Conservation (phyloP, 352 stramenopile species). For the Phytophthora brassicae region DNA sequence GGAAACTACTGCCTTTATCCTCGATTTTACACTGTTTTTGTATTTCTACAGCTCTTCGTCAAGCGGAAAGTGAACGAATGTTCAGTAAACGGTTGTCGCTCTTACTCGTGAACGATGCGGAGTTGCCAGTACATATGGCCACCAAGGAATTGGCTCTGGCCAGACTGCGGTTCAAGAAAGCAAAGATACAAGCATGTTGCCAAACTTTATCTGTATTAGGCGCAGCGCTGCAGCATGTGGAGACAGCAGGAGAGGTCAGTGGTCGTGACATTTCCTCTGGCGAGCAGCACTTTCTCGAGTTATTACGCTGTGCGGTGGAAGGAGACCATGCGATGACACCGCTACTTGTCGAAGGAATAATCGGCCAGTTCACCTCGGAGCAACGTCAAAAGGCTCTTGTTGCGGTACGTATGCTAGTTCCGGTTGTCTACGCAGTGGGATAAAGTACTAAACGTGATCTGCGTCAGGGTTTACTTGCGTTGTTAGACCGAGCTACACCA, state of each 20-base stretch:
- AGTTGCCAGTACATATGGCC: slow-evolving; percentile 53
- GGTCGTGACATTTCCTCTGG: slow-evolving; percentile 48
- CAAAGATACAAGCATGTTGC: slow-evolving; percentile 58
- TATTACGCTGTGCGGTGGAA: slow-evolving; percentile 72
- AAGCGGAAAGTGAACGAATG: slow-evolving; percentile 67
- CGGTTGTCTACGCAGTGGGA: too few relatives aligned
- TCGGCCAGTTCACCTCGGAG: slow-evolving; percentile 28
- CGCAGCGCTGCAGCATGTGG: slow-evolving; percentile 47
- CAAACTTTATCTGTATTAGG: slow-evolving; percentile 59
- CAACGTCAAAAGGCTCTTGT: slow-evolving; percentile 52
- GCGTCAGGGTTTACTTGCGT: slow-evolving; percentile 36
- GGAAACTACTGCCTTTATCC: slow-evolving; percentile 15
- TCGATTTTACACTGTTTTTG: not conserved
- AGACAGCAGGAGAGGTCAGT: slow-evolving; percentile 42
- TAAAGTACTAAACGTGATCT: not conserved
- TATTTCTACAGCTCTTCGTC: slow-evolving; percentile 45
- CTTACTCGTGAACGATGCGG: slow-evolving; percentile 52
- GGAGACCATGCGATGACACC: slow-evolving; percentile 63
- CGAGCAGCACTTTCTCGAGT: slow-evolving; percentile 68
- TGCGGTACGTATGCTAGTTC: too few relatives aligned
- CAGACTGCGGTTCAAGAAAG: slow-evolving; percentile 59
- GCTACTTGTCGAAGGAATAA: slow-evolving; percentile 55
- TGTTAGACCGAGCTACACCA: slow-evolving; percentile 28
- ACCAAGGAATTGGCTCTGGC: slow-evolving; percentile 61
- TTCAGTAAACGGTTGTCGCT: slow-evolving; percentile 55